Conservation (phyloP, 2,329 filamentous ascomycete genomes). For the Monilinia vaccinii-corymbosi region DNA sequence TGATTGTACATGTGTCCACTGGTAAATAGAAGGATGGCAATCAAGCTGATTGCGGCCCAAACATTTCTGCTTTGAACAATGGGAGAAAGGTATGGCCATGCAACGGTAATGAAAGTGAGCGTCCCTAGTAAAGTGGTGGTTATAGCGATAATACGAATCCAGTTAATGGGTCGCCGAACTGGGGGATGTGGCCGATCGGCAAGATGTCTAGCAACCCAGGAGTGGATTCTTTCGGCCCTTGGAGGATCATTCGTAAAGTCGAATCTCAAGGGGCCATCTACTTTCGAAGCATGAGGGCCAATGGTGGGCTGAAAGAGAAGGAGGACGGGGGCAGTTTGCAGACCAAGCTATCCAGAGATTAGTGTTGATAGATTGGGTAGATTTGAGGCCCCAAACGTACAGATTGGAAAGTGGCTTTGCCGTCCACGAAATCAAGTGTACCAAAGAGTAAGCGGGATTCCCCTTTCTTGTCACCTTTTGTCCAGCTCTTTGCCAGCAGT, state of each 20-base stretch:
- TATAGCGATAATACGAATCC: conserved; percentile 59
- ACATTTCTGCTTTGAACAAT: conserved; percentile 83
- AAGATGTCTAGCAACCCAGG: conserved; percentile 71
- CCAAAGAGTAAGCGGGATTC: conserved; percentile 69
- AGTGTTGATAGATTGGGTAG: conserved; percentile 1
- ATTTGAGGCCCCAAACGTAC: conserved; percentile 38
- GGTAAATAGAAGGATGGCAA: conserved; percentile 84
- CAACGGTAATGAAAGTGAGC: conserved; percentile 59
- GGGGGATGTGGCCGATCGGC: conserved; percentile 68
- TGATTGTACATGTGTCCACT: conserved; percentile 99
- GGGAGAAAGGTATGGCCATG: conserved; percentile 71
- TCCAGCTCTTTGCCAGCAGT: conserved; percentile 76
- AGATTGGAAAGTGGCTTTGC: conserved; percentile 76
- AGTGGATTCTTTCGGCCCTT: conserved; percentile 67
- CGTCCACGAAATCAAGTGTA: conserved; percentile 80
- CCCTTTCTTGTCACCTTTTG: conserved; percentile 68
- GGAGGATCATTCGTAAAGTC: conserved; percentile 73
- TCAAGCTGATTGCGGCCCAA: conserved; percentile 85
- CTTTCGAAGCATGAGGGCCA: conserved; percentile 66
- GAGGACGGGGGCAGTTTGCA: conserved; percentile 90
- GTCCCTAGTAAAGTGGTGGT: conserved; percentile 61
- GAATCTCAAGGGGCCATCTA: conserved; percentile 63
- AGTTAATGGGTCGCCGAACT: conserved; percentile 83
- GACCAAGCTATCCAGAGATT: conserved; percentile 56
- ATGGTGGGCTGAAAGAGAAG: conserved; percentile 78